Evolutionary conservation across 441 rosid genomes (phyloP).

Genomic region (Syzygium syzygioides): DNA sequence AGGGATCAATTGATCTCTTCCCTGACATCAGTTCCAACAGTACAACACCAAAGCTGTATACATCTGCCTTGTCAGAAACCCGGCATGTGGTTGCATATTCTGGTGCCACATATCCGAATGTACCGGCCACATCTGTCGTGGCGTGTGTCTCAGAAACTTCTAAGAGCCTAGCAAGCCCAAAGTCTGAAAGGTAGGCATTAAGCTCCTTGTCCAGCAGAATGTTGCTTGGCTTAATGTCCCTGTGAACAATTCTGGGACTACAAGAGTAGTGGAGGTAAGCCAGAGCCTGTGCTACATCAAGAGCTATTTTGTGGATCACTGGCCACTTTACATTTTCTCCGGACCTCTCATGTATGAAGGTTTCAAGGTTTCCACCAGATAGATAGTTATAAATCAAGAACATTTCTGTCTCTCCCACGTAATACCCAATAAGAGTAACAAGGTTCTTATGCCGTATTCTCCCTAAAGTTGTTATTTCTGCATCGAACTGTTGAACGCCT

Average conservation of each 20-base stretch:
- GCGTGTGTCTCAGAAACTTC: conserved; percentile 71
- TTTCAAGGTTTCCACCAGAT: conserved; percentile 67
- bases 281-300: conserved; percentile 53
- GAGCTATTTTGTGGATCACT: conserved; percentile 51
- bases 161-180: conserved; percentile 60
- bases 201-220: conserved; percentile 57
- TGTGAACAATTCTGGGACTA: conserved; percentile 53
- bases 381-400: conserved; percentile 58
- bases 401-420: conserved; percentile 55
- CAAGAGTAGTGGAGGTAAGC: conserved; percentile 64
- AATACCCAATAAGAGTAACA: conserved; percentile 57
- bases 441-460: conserved; percentile 55
- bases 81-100: conserved; percentile 71
- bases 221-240: conserved; percentile 75
- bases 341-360: conserved; percentile 49
- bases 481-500: conserved; percentile 62
- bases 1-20: conserved; percentile 63
- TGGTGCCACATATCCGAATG: conserved; percentile 74
- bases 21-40: conserved; percentile 56
- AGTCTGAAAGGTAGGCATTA: conserved; percentile 65
- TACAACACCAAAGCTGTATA: conserved; percentile 61
- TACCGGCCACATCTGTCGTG: conserved; percentile 70
- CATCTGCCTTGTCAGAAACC: conserved; percentile 73
- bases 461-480: conserved; percentile 62
- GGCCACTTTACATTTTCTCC: conserved; percentile 34